Evolutionary conservation across 805 yeast genomes (phyloP).

Genomic region (Candida sonorensis): DNA sequence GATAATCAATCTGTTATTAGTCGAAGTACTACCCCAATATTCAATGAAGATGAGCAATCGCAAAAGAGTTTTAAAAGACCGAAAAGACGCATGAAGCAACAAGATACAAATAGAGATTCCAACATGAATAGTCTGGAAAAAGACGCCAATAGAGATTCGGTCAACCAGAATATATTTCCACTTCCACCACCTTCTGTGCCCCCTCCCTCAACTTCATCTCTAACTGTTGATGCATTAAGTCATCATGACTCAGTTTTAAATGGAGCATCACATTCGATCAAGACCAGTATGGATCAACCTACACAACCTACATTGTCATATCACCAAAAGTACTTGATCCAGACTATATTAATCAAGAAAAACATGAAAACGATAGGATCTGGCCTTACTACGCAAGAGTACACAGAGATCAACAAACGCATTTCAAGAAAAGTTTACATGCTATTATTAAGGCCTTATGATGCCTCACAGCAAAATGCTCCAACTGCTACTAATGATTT

Average conservation of each 20-base stretch:
- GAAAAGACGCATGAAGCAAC: conserved; percentile 4
- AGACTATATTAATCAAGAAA: conserved; percentile 46
- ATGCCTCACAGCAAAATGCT: too few species aligned
- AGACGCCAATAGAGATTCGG: too few species aligned
- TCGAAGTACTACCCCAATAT: background rate
- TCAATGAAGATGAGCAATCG: background rate
- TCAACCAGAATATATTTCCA: background rate
- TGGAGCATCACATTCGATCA: background rate
- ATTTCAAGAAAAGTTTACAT: conserved; percentile 57
- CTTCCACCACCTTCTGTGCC: background rate
- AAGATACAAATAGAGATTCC: background rate
- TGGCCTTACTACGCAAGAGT: conserved; percentile 22
- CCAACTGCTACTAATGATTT: conserved; percentile 4
- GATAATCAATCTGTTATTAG: background rate
- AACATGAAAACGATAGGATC: conserved; percentile 36
- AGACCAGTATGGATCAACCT: too few species aligned
- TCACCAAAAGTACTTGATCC: conserved; percentile 50
- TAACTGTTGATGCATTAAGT: background rate
- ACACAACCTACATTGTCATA: too few species aligned
- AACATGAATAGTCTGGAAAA: too few species aligned
- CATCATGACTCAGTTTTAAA: background rate
- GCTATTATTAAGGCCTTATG: conserved; percentile 7
- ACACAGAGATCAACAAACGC: conserved; percentile 53
- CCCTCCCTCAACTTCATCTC: background rate
- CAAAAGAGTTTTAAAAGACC: conserved; percentile 10